Conservation (phyloP, 495 filamentous ascomycete species). For the Penicillium cinerascens region DNA sequence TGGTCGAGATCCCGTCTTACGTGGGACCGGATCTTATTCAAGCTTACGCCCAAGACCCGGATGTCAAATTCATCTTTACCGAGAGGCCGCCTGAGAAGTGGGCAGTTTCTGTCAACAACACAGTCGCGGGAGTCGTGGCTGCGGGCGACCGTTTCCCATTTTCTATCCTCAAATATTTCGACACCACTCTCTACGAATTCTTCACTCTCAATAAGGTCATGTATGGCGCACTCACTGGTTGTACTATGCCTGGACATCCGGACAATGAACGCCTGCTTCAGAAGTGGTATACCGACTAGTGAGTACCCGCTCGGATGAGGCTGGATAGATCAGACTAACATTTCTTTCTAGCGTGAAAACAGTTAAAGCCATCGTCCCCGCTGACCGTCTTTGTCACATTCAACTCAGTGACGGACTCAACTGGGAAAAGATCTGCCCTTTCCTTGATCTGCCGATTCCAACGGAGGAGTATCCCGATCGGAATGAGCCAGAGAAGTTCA, state of each 20-base stretch:
- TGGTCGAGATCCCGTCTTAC: slow-evolving; percentile 21
- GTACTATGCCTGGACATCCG: slow-evolving; percentile 3
- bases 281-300: slow-evolving; percentile 21
- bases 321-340: background rate
- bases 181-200: slow-evolving; percentile 11
- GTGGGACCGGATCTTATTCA: slow-evolving; percentile 12
- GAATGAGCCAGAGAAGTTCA: slow-evolving; percentile 26
- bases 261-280: slow-evolving; percentile 12
- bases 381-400: slow-evolving; percentile 19
- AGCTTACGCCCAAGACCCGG: slow-evolving; percentile 17
- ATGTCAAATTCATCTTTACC: slow-evolving; percentile 31
- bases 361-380: slow-evolving; percentile 18
- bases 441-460: slow-evolving; percentile 21
- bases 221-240: background rate
- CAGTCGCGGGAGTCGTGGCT: background rate
- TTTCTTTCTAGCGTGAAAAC: slow-evolving; percentile 14
- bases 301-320: background rate
- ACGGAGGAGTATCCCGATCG: slow-evolving; percentile 20
- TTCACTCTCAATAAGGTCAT: slow-evolving; percentile 10
- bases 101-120: slow-evolving; percentile 23
- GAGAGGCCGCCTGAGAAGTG: slow-evolving; percentile 23
- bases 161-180: slow-evolving; percentile 22
- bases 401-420: slow-evolving; percentile 20
- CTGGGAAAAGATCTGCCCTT: slow-evolving; percentile 28
- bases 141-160: slow-evolving; percentile 15